Percentiles rank a stretch among this genome's conserved stretches.
Evolutionary conservation across 2,329 filamentous ascomycete genomes (phyloP).

Genomic region (Hysterium pulicare): DNA sequence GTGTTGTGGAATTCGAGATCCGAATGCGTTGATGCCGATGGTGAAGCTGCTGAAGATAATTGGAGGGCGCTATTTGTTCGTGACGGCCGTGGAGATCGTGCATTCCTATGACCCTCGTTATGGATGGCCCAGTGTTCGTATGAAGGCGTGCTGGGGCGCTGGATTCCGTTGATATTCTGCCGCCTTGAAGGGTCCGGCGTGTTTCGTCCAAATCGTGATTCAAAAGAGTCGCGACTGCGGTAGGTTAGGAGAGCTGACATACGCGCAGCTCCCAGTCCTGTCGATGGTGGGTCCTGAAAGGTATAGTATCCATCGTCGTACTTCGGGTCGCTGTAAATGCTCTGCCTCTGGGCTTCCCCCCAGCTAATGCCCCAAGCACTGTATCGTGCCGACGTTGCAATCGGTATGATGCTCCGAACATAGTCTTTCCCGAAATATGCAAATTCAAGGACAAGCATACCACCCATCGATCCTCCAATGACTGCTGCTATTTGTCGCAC

Average conservation of each 20-base stretch:
- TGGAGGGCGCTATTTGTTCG: slow-evolving; percentile 32
- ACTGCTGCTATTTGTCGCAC: slow-evolving; percentile 75
- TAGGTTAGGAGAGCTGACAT: slow-evolving; percentile 98
- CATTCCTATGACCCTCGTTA: slow-evolving; percentile 50
- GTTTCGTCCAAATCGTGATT: slow-evolving; percentile 90
- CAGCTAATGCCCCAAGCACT: slow-evolving; percentile 90
- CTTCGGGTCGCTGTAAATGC: slow-evolving; percentile 97
- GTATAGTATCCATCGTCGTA: slow-evolving; percentile 96
- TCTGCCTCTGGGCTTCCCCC: slow-evolving; percentile 84
- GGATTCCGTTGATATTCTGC: slow-evolving; percentile 73
- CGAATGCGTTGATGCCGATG: slow-evolving; percentile 21
- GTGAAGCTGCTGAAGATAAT: slow-evolving; percentile 16
- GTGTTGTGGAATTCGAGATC: slow-evolving; percentile 49
- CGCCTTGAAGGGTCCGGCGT: slow-evolving; percentile 79
- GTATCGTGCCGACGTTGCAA: slow-evolving; percentile 79
- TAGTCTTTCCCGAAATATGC: slow-evolving; percentile 87
- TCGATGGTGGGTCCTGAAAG: slow-evolving; percentile 79
- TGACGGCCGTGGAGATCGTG: slow-evolving; percentile 43
- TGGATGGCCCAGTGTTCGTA: slow-evolving; percentile 52
- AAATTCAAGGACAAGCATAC: slow-evolving; percentile 89
- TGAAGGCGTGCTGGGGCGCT: slow-evolving; percentile 44
- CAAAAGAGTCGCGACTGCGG: slow-evolving; percentile 93
- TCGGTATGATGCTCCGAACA: slow-evolving; percentile 74
- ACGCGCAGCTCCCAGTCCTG: slow-evolving; percentile 86
- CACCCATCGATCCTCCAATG: slow-evolving; percentile 80